A percentile compares a stretch with the other conserved stretches of the same genome.
These are phyloP conservation scores for Heliamphora pulchella DNA, from an alignment of 179 eudicot species.

Conservation along the genomic window DNA sequence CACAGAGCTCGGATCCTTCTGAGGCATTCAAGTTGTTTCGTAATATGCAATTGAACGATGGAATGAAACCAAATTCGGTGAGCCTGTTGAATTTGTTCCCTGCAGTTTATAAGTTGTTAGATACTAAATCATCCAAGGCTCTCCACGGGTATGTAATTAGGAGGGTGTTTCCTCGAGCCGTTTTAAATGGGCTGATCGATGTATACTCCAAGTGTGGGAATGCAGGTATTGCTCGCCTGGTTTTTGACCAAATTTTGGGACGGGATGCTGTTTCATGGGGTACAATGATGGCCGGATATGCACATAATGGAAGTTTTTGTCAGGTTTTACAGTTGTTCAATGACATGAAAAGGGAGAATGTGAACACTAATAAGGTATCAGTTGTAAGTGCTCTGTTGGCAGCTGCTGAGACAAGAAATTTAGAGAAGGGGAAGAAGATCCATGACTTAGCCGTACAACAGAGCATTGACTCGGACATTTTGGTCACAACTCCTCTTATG, in stretches of 20 bases:
- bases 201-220: conserved; percentile 51
- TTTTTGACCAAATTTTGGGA: conserved; percentile 43
- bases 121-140: conserved; percentile 36
- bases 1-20: conserved; percentile 33
- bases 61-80: conserved; percentile 47
- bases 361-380: conserved; percentile 47
- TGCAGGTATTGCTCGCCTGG: conserved; percentile 28
- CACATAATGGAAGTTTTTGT: conserved; percentile 34
- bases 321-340: conserved; percentile 50
- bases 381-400: conserved; percentile 54
- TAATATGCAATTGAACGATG: conserved; percentile 36
- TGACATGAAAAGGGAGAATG: conserved; percentile 30
- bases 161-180: conserved; percentile 34
- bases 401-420: conserved; percentile 50
- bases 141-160: conserved; percentile 51
- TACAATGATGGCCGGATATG: conserved; percentile 66
- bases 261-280: conserved; percentile 65
- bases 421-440: conserved; percentile 45
- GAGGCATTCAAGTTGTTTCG: conserved; percentile 29
- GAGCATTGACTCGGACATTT: conserved; percentile 37
- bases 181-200: conserved; percentile 61
- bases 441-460: conserved; percentile 37
- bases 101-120: conserved; percentile 40
- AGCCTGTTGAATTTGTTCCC: conserved; percentile 72
- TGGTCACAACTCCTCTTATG: conserved; percentile 57